Conservation (phyloP, 495 filamentous ascomycete genomes). For the Sporormia fimetaria region DNA sequence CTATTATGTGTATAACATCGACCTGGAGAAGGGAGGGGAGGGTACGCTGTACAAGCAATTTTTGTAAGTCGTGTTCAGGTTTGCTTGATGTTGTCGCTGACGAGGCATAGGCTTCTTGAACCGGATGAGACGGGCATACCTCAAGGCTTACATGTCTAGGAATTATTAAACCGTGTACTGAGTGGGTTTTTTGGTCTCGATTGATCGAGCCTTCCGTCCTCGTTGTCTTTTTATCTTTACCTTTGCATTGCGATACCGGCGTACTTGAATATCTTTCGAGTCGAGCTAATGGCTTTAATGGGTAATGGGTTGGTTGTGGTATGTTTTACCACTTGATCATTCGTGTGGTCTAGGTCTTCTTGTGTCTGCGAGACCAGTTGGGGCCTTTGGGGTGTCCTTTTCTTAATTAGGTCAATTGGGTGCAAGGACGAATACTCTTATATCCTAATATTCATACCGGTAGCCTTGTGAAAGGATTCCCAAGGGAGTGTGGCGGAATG, state of each 20-base stretch:
- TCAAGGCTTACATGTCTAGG: conserved; percentile 14
- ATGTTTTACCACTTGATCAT: too few relatives aligned
- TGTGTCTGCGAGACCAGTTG: too few relatives aligned
- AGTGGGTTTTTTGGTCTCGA: background rate
- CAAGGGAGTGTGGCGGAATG: too few relatives aligned
- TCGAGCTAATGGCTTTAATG: too few relatives aligned
- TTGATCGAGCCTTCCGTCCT: background rate
- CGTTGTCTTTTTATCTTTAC: conserved; percentile 1
- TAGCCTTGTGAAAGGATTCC: too few relatives aligned
- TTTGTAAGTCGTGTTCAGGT: conserved; percentile 31
- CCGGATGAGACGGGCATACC: conserved; percentile 21
- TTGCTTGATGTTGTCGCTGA: background rate
- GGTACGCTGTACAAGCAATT: conserved; percentile 82
- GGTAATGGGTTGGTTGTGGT: too few relatives aligned
- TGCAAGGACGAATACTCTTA: too few relatives aligned
- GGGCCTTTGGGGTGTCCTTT: too few relatives aligned
- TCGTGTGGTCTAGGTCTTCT: too few relatives aligned
- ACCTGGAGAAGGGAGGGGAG: conserved; percentile 92
- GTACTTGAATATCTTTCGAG: too few relatives aligned
- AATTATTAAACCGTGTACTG: background rate
- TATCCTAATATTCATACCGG: too few relatives aligned
- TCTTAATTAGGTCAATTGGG: too few relatives aligned
- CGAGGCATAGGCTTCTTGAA: conserved; percentile 22
- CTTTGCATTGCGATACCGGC: conserved; percentile 13
- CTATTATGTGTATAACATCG: conserved; percentile 90